phyloP scores from a whole-genome alignment of 2,329 filamentous ascomycete species.

The Neurospora sp. region DNA sequence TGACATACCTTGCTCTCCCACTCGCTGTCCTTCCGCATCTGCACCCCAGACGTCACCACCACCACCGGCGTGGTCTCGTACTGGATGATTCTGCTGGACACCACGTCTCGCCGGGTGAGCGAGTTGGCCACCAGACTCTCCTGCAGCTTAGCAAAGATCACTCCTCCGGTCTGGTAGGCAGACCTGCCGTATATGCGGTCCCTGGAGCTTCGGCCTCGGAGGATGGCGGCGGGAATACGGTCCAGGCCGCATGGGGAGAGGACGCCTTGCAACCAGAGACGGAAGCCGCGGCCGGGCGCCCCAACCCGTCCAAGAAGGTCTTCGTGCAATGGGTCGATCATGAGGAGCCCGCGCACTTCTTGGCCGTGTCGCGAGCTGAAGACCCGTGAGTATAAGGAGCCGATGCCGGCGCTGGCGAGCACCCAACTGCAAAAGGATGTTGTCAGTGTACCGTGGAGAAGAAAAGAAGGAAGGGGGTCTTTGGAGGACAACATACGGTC shows the following conservation, averaged over 20 bases:
- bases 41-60: conserved; percentile 71
- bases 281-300: conserved; percentile 61
- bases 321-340: conserved; percentile 86
- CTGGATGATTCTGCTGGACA: conserved; percentile 71
- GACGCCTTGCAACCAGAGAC: conserved; percentile 77
- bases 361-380: conserved; percentile 75
- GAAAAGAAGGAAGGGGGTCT: neutral
- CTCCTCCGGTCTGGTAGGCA: conserved; percentile 70
- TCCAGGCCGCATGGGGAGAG: conserved; percentile 81
- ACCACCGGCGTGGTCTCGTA: conserved; percentile 63
- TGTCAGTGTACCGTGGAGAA: neutral
- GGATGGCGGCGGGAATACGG: conserved; percentile 67
- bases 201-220: conserved; percentile 67
- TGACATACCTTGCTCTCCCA: conserved; percentile 59
- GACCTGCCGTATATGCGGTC: conserved; percentile 78
- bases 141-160: conserved; percentile 83
- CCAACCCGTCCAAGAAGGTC: conserved; percentile 64
- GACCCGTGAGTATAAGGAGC: conserved; percentile 80
- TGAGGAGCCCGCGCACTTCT: conserved; percentile 66
- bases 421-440: conserved; percentile 47
- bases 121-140: conserved; percentile 82
- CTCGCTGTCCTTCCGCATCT: conserved; percentile 52
- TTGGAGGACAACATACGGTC: conserved; percentile 39
- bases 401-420: conserved; percentile 74
- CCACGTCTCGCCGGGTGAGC: conserved; percentile 74